Evolutionary conservation across 1,139 yeast species (phyloP), one percentile per base, ranked within the genome.

Genomic region (Sugiyamaella novakii): DNA sequence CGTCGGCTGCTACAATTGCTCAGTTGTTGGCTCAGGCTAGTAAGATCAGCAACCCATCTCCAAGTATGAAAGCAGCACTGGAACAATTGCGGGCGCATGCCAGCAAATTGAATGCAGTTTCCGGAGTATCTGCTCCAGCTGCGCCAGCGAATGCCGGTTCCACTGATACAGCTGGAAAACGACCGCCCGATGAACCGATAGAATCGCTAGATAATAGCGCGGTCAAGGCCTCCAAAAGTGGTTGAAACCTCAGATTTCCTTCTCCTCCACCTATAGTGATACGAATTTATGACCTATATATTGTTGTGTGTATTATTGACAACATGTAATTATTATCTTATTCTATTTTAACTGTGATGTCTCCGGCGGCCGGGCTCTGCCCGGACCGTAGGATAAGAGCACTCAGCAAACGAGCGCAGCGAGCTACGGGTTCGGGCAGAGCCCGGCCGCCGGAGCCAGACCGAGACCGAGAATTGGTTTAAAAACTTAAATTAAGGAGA

Each of bases 51-150:
- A 68, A 68, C 47, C 72, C 72, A 5, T 58, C 69, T 2, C 66
- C 70, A 2, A 62, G 63, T 21, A 64, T 68, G 33, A 56, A 56
- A 33, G 66, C 67, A 19, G 69, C 70, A 27, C 56, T 68, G 28
- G 65, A 63, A 41, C 70, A 68, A 54, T 61, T 68, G n/a, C 60
- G 64, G 36, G 66, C 64, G 3, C 70, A 68, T 56, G 63, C 69
- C 8, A 53, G 52, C 24, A 56, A 58, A 37, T 48, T 63, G 21
- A 59, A 58, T n/a, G 59, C 57, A 17, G 47, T 29, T 10, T 15
- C 45, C 8, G 25, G 25, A 34, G 24, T 21, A 15, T 21, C 40
- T 29, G 33, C 49, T 43, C 43, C 25, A 41, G 24, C 24, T 48
- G 31, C 4, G 15, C 31, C 43, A 14, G 19, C 24, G n/a, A n/a